Evolutionary conservation across 305 asterid genomes (phyloP), one percentile per base, ranked within the genome.

Genomic region (Fraxinus latifolia): DNA sequence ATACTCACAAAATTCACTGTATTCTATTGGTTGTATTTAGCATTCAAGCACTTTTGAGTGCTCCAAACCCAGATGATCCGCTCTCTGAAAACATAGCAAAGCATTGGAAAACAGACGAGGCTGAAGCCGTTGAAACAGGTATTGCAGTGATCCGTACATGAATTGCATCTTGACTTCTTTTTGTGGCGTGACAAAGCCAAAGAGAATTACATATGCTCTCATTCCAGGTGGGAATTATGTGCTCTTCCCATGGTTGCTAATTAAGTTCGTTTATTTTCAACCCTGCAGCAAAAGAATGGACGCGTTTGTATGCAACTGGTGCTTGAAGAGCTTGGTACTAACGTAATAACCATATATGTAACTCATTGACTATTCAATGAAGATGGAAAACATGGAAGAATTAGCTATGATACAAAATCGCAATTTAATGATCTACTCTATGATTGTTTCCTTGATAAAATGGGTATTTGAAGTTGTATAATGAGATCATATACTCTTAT

Each of bases 61-160:
- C 99, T 80, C 99, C 98, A 33, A 95, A 95, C 85, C 99, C 99
- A 0, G 99, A 94, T 34, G 99, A 95, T 74, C 98, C 99, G 4
- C 94, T 95, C 21, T 92, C 98, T 8, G 99, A 95, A 83, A 95
- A 95, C 91, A 93, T 95, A 44, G 99, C 98, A n/a, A 95, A 94
- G 87, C 99, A 95, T 82, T 95, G 99, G 99, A 95, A 95, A 88
- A 39, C 97, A 36, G 94, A 95, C 53, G 98, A 95, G 85, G 89
- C 84, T 33, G 98, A 92, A 87, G 98, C 98, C 74, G 99, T 95
- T 34, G 99, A 95, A 87, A 95, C 99, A 77, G 99, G 99, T 95
- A 81, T 32, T 42, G 33, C 44, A 27, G 71, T 23, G 60, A 4
- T 29, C 7, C 12, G 9, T 33, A 15, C 42, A 31, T 25, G 62